Base-by-base conservation (phyloP, 2,329 filamentous ascomycete genomes). In the Sordariomycetes sp. region DNA sequence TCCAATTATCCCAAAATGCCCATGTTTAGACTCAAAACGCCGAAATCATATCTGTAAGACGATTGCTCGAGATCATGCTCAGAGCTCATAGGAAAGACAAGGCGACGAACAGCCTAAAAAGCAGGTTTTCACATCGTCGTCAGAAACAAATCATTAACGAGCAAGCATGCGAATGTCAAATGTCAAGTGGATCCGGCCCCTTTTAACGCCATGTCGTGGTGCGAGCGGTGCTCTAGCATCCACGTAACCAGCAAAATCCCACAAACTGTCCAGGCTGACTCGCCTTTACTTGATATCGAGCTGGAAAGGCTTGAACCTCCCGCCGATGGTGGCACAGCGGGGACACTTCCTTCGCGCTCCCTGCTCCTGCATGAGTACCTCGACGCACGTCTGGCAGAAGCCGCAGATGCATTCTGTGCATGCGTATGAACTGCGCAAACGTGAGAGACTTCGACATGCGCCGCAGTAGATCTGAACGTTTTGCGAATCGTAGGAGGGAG, bases 401-500 rank as follows among this genome's bases (percentile, higher is more conserved):
- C 88, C 90, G 54, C 86, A 94, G 42, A 96, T 94, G 56, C 92
- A 96, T 57, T 95, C 88, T 2, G 88, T 94, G 56, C 90, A 96
- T 16, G 90, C 90, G 51, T 87, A 95, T 21, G 86, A 92, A 48
- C 90, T 83, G 49, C 79, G 81, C 18, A 96, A 64, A 9, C 80
- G 64, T 33, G 82, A 88, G 14, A 87, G 68, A 24, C 81, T 76
- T 43, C 85, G 79, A 52, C 90, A 96, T 31, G 82, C 84, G 15
- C 88, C 85, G 55, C 90, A 96, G 54, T 94, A 94, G 27, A 96
- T 94, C 53, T 94, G 85, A 4, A 90, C 82, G 42, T 71, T 71
- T 34, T 86, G 83, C 7, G 81, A 79, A 14, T 75, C 75, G 61
- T 83, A 83, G 49, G 71, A 80, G 16, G 76, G 75, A 3, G 86